Base-by-base conservation (phyloP, 176 grass and related monocot genomes). In the Aegilops sharonensis region DNA sequence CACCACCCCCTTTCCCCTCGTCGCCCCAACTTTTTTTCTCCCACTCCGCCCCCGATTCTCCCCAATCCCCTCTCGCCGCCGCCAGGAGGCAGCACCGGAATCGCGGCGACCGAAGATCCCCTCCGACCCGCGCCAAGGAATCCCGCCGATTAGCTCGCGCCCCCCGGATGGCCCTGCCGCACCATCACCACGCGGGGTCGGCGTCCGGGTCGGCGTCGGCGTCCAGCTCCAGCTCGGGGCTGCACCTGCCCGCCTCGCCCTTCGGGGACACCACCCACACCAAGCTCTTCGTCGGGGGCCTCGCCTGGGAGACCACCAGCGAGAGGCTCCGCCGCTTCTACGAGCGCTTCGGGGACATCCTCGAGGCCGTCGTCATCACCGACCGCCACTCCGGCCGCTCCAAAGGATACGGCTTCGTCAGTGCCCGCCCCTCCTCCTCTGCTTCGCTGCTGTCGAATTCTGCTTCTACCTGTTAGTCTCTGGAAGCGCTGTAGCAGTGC, bases 301-400 rank as follows among this genome's bases (percentile, higher is more conserved):
- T 98, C 27, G 94, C 97, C 14, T 98, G 97, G 97, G 97, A 98
- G 89, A 98, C 97, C 68, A 96, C 85, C 82, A 98, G 94, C 84
- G 94, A 94, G 45, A 78, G 82, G 50, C 86, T 98, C 65, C 86
- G 92, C 67, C 94, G 87, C 78, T 89, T 95, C 89, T 98, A 95
- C 66, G 86, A 90, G 70, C 94, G 59, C 52, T 98, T 89, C 85
- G 97, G 97, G 15, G 97, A 96, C 23, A 98, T 95, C 69, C 90
- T 94, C 74, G 97, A 98, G 86, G 97, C 97, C 67, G 97, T 96
- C 73, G 97, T 98, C 75, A 98, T 98, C 80, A 88, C 92, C 67
- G 97, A 98, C 87, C 91, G 93, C 30, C 91, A 94, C 84, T 94
- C 92, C 7, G 97, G 97, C 29, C 89, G 97, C 72, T 98, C 97